These are phyloP conservation scores for Alloteropsis semialata DNA, from an alignment of 176 grass and related monocot genomes.

Conservation along the genomic window DNA sequence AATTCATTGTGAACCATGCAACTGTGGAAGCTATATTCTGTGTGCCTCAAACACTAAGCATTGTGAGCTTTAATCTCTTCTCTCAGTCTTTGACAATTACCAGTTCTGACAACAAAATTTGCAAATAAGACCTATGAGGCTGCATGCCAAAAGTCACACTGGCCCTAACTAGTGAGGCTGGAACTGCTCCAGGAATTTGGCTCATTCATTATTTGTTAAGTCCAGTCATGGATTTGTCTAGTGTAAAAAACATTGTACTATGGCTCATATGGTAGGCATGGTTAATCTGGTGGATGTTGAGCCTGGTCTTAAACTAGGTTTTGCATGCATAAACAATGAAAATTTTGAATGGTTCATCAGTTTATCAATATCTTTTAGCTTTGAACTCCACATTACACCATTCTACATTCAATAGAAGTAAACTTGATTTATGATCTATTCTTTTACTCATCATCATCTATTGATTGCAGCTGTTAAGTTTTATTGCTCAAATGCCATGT, in stretches of 20 bases:
- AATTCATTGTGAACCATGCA: slow-evolving; percentile 94
- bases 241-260: no score
- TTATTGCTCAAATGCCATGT: slow-evolving; percentile 70
- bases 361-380: neutral
- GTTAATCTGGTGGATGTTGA: neutral
- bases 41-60: slow-evolving; percentile 79
- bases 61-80: slow-evolving; percentile 57
- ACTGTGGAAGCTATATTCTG: slow-evolving; percentile 87
- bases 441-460: slow-evolving; percentile 9
- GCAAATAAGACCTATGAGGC: no score
- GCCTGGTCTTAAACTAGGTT: neutral
- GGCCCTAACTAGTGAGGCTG: no score
- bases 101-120: neutral
- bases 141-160: no score
- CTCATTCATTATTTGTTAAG: no score
- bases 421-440: neutral
- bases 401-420: neutral
- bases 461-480: slow-evolving; percentile 79
- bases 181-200: no score
- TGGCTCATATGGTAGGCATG: neutral
- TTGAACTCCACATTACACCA: neutral
- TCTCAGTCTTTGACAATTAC: neutral
- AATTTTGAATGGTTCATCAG: neutral
- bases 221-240: no score
- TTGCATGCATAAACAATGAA: neutral